Evolutionary conservation across 2,329 filamentous ascomycete species (phyloP), one percentile per base, ranked within the genome.

Genomic region (Rutstroemia sp.): DNA sequence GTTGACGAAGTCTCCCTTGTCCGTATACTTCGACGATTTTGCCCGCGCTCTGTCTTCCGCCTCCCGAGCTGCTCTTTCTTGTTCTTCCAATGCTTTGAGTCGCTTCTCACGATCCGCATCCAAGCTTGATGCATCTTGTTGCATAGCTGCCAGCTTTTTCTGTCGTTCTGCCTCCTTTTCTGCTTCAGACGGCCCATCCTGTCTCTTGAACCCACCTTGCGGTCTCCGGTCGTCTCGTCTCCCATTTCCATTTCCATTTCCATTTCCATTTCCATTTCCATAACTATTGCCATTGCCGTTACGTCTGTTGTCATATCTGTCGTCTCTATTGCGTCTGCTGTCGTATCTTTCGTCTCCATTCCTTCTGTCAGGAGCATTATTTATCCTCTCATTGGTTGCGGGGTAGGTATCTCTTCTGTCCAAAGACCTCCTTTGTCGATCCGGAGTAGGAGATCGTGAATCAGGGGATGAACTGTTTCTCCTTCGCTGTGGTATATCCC

Each of bases 91-190:
- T 1, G 82, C 82, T 0, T 82, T 80, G 9, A 95, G 74, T 23
- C 89, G 81, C 58, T 80, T 78, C 61, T 81, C 81, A 34, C 90
- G 83, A 63, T 87, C 84, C n/a, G 75, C 68, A 64, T 92, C 88
- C 48, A 95, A 75, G 10, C 86, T 81, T 1, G 77, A 78, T 4
- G 87, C 87, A 27, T 83, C 85, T 17, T 79, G 78, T 68, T 88
- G 86, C 87, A 91, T 90, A 8, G 83, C 84, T 16, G 84, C 86
- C 17, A 90, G 72, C 68, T 83, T 88, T 23, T 79, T 78, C 12
- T 83, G 82, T n/a, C 78, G 77, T 60, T 87, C 83, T 21, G 81
- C 79, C 19, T 78, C 78, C 6, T 68, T 70, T 4, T 72, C 70
- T 57, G 56, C 54, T 48, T 62, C 60, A 10, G 53, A 48, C 12